These are phyloP conservation scores for Globisporangium spinosum DNA, from an alignment of 352 stramenopile genomes.

Conservation along the genomic window DNA sequence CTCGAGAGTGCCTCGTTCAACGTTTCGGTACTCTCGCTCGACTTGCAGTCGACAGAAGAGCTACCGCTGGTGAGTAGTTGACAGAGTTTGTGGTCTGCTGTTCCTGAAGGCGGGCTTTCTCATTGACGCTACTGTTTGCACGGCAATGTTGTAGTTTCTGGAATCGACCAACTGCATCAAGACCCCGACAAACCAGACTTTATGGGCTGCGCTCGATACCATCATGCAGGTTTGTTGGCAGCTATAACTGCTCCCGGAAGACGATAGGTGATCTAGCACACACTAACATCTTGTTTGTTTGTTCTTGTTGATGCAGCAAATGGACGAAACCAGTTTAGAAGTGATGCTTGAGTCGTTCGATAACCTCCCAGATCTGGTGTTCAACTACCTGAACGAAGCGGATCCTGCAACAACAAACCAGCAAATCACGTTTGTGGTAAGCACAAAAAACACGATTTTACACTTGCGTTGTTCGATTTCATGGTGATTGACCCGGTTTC, in stretches of 20 bases:
- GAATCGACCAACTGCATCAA: slow-evolving; percentile 71
- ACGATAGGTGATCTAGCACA: background rate
- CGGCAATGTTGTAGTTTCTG: slow-evolving; percentile 47
- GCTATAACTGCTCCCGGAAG: too few relatives aligned
- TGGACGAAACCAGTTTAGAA: slow-evolving; percentile 78
- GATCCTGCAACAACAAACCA: slow-evolving; percentile 61
- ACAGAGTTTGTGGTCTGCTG: background rate
- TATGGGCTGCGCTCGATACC: slow-evolving; percentile 81
- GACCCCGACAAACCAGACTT: slow-evolving; percentile 66
- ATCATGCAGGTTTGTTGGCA: slow-evolving; percentile 66
- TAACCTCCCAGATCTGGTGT: slow-evolving; percentile 82
- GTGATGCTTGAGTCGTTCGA: slow-evolving; percentile 81
- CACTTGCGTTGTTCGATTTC: background rate
- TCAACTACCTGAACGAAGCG: slow-evolving; percentile 80
- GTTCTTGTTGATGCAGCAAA: slow-evolving; percentile 36
- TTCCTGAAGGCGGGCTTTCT: background rate
- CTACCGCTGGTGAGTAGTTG: slow-evolving; percentile 46
- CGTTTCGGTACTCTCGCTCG: slow-evolving; percentile 53
- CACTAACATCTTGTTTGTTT: background rate
- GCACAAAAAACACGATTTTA: background rate
- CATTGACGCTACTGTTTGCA: background rate
- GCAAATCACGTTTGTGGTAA: slow-evolving; percentile 77
- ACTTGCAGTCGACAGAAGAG: slow-evolving; percentile 68
- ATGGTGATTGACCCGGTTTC: background rate
- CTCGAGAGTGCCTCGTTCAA: slow-evolving; percentile 81